Conservation (phyloP, 2,329 filamentous ascomycete species). For the Fusarium sp. region DNA sequence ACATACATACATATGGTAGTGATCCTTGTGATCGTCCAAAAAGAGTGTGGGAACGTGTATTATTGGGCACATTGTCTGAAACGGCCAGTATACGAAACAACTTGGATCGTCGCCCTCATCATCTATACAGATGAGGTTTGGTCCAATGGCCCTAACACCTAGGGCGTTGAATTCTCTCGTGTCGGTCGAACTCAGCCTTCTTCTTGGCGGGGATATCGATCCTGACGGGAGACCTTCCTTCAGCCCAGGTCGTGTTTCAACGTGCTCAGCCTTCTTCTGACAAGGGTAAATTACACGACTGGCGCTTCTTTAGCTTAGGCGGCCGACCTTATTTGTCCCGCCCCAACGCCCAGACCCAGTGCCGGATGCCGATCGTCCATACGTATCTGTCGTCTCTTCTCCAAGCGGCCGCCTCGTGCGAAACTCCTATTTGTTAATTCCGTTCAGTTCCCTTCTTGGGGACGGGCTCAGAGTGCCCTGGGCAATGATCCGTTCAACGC, state of each 20-base stretch:
- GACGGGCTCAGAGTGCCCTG: slow-evolving; percentile 1
- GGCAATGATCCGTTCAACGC: not conserved
- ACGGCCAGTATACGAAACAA: slow-evolving; percentile 1
- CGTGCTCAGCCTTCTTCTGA: slow-evolving; percentile 14
- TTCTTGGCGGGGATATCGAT: not conserved
- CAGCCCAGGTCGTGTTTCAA: slow-evolving; percentile 10
- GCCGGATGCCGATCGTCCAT: slow-evolving; percentile 13
- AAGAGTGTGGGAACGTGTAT: not conserved
- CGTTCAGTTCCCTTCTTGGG: not conserved
- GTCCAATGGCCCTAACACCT: not conserved
- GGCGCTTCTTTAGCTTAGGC: slow-evolving; percentile 8
- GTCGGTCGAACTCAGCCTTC: slow-evolving; percentile 11
- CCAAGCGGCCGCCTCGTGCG: slow-evolving; percentile 12
- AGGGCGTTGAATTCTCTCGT: slow-evolving; percentile 11
- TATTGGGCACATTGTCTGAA: slow-evolving; percentile 8
- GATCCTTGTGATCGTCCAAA: slow-evolving; percentile 2
- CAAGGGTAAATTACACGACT: slow-evolving; percentile 9
- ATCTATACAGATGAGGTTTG: slow-evolving; percentile 10
- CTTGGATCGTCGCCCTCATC: not conserved
- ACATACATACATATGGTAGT: not conserved
- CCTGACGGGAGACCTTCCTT: not conserved
- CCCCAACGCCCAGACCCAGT: slow-evolving; percentile 8
- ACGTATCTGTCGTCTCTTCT: slow-evolving; percentile 5
- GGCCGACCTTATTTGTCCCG: slow-evolving; percentile 10
- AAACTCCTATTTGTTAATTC: not conserved